Evolutionary conservation across 148 eudicot genomes (phyloP), one percentile per base, ranked within the genome.

Genomic region (Cornus florida): DNA sequence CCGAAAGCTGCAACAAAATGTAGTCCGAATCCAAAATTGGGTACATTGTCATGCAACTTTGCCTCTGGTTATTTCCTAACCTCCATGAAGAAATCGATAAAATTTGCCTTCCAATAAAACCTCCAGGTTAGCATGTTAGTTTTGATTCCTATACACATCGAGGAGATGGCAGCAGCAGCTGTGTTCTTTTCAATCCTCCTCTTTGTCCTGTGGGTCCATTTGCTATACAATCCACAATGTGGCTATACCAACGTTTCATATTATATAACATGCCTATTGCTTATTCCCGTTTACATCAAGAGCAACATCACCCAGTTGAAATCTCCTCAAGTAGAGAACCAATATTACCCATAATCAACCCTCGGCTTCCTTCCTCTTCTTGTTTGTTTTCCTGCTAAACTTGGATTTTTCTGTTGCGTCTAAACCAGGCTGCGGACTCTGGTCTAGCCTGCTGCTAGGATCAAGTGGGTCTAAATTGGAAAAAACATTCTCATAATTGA

Each of bases 401-500:
- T 67, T 82, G 11, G 84, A 77, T 79, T 80, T 88, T 70, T 87
- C 90, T 2, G 85, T 78, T 17, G 84, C 81, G 28, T 82, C 88
- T 50, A 78, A 50, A 72, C 78, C 83, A 69, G 85, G 81, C n/a
- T 57, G 71, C 50, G 85, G 77, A 69, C 71, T 86, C 73, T 78
- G 81, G 73, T 89, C 89, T 33, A 43, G 71, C 66, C 83, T 84
- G 69, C 74, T 60, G 28, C 24, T 48, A 48, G 83, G 73, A 69
- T 85, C 80, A 24, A 46, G 73, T 57, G 73, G 57, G 70, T 70
- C 59, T 56, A 77, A 75, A 73, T 73, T 78, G 77, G 80, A 78
- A 56, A 79, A 69, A 57, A 68, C 59, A 72, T 69, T 89, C 62
- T 86, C 89, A 64, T 91, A 91, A 50, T 82, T n/a, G 64, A 92